These are phyloP conservation scores for Diaporthe batatas DNA, from an alignment of 2,329 filamentous ascomycete species.

Conservation along the genomic window DNA sequence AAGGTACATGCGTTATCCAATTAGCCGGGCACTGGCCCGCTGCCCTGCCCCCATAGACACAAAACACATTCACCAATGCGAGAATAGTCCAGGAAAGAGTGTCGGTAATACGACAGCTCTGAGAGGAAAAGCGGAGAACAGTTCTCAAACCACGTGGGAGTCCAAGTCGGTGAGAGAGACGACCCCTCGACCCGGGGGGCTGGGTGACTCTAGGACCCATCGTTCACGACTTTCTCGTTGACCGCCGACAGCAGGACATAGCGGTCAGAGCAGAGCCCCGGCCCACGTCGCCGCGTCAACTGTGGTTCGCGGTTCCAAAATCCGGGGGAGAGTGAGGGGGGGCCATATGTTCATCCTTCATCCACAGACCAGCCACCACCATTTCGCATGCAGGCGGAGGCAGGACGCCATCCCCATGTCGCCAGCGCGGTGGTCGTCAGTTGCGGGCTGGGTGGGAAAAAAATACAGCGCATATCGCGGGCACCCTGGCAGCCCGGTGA, in stretches of 20 bases:
- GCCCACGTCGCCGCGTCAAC: conserved; percentile 34
- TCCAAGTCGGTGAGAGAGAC: conserved; percentile 41
- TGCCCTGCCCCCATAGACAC: not conserved
- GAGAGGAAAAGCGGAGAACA: conserved; percentile 22
- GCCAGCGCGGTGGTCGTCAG: conserved; percentile 5
- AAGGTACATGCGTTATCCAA: conserved; percentile 34
- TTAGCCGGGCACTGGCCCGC: conserved; percentile 18
- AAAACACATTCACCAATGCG: conserved; percentile 32
- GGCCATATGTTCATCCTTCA: conserved; percentile 14
- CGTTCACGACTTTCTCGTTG: conserved; percentile 36
- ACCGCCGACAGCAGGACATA: conserved; percentile 37
- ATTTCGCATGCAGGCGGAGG: conserved; percentile 28
- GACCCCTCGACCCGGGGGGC: conserved; percentile 31
- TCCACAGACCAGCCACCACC: conserved; percentile 39
- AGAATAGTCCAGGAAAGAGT: conserved; percentile 1
- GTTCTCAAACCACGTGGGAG: conserved; percentile 40
- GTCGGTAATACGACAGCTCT: conserved; percentile 9
- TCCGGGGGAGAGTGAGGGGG: conserved; percentile 12
- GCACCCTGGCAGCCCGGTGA: conserved; percentile 6
- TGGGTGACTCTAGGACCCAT: conserved; percentile 37
- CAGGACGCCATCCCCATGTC: not conserved
- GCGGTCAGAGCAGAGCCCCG: conserved; percentile 37
- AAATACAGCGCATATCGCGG: conserved; percentile 32
- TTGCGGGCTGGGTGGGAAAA: not conserved
- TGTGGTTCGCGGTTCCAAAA: conserved; percentile 24